Base-by-base conservation (phyloP, 202 grass and related monocot genomes). In the Bolboschoenoplectus hybrid region DNA sequence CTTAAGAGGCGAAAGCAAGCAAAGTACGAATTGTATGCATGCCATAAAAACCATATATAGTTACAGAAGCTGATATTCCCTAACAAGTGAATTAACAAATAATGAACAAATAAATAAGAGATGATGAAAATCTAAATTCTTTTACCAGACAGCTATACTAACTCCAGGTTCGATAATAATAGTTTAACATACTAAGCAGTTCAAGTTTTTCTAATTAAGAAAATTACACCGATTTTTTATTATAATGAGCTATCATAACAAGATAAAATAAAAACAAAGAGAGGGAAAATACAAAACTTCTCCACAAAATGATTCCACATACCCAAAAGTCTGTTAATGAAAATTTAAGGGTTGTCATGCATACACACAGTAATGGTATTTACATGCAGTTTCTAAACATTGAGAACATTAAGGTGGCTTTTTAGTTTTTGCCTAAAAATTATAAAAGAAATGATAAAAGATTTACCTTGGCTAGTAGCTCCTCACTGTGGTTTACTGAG, bases 391-490 rank as follows among this genome's bases (percentile, higher is more conserved):
- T 60, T 80, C 16, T 17, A 58, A 80, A 60, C 35, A 2, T 61
- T 43, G 16, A 60, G 14, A 60, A 11, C 38, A 41, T 38, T 32
- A 32, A 74, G 38, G 34, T 61, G 38, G 76, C 38, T 43, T 58
- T 72, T 78, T 26, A 53, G 51, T 17, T 78, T 56, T n/a, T 57
- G 26, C 53, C 52, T 17, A 57, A 57, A 80, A 9, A 80, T 3
- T n/a, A 41, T 8, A 79, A 19, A 19, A 80, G 9, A 80, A 40
- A 60, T 61, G 8, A 43, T 1, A 40, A 78, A 14, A 0, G 14
- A 80, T 36, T 83, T 92, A 97, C 94, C 94, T 91, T 86, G 81
- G 77, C 47, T 67, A 89, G 39, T 83, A 87, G 39, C n/a, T 89
- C 87, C 72, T 90, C 87, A 72, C 57, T 90, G 65, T 85, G 32